Base-by-base conservation (phyloP, 331 rosid species). In the Arachis monticola region DNA sequence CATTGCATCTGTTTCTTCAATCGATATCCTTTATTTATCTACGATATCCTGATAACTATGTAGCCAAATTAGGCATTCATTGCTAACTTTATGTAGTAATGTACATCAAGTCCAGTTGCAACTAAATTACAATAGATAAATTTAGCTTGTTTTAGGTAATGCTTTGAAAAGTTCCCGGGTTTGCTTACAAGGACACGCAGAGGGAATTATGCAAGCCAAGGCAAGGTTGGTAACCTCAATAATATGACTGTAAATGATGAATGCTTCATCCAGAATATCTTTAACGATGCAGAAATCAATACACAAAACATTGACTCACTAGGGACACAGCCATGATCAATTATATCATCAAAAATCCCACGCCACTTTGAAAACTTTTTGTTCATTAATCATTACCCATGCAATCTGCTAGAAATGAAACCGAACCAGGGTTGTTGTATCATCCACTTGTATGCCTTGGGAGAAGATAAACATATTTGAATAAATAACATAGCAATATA, bases 401-500 rank as follows among this genome's bases (percentile, higher is more conserved):
- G 84, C 82, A 93, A 84, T 93, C 98, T 5, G 97, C 97, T 42
- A 91, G 86, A 87, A 91, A 83, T 93, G 93, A 79, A 93, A 93
- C 22, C 80, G 82, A 17, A 87, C 97, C 98, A 91, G 71, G 63
- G 72, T 22, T 88, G 95, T 73, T 87, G 93, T 92, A 93, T 84
- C 97, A 87, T 91, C 97, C 98, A 91, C 84, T 87, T 91, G 90
- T 91, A 93, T 52, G 91, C 98, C 98, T 92, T 51, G 10, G 45
- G 31, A 38, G 35, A 11, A 31, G 59, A 13, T 52, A 52, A 9
- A 52, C 57, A 52, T 6, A 61, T 60, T 6, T 3, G 59, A 58
- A 38, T 5, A 70, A 47, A 65, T 35, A 52, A 12, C 57, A 51
- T 42, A 8, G 42, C 44, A 30, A 44, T 14, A 42, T 2, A 78